phyloP scores from a whole-genome alignment of 140 eudicot genomes.

The Stevia rebaudiana region DNA sequence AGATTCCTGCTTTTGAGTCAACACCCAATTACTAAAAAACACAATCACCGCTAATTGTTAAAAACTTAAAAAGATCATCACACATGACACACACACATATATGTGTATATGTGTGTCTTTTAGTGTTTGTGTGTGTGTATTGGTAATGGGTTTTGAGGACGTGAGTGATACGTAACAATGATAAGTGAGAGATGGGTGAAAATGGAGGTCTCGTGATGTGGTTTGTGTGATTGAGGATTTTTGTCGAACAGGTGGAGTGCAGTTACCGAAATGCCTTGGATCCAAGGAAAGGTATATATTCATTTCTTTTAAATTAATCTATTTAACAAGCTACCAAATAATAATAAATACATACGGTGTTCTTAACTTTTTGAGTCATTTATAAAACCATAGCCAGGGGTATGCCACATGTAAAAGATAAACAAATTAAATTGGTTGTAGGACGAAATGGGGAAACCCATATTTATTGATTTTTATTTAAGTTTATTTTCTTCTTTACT shows the following conservation, averaged over 20 bases:
- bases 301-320: neutral
- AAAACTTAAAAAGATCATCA: slow-evolving; percentile 10
- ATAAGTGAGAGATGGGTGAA: slow-evolving; percentile 20
- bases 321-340: too few relatives aligned
- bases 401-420: too few relatives aligned
- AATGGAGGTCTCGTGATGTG: slow-evolving; percentile 18
- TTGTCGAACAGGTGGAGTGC: slow-evolving; percentile 32
- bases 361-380: too few relatives aligned
- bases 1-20: slow-evolving; percentile 35
- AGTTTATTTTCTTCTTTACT: too few relatives aligned
- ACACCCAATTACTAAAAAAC: slow-evolving; percentile 24
- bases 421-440: too few relatives aligned
- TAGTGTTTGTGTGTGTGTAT: slow-evolving; percentile 18
- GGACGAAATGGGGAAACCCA: too few relatives aligned
- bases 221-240: slow-evolving; percentile 20
- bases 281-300: slow-evolving; percentile 20
- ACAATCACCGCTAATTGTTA: slow-evolving; percentile 24
- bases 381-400: too few relatives aligned
- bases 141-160: slow-evolving; percentile 23
- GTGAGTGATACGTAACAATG: slow-evolving; percentile 19
- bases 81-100: neutral
- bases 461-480: too few relatives aligned
- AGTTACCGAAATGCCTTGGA: slow-evolving; percentile 28
- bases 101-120: slow-evolving; percentile 14
- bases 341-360: too few relatives aligned